Conservation (phyloP, 164 flowering plant species). For the Vitis rotundifolia region DNA sequence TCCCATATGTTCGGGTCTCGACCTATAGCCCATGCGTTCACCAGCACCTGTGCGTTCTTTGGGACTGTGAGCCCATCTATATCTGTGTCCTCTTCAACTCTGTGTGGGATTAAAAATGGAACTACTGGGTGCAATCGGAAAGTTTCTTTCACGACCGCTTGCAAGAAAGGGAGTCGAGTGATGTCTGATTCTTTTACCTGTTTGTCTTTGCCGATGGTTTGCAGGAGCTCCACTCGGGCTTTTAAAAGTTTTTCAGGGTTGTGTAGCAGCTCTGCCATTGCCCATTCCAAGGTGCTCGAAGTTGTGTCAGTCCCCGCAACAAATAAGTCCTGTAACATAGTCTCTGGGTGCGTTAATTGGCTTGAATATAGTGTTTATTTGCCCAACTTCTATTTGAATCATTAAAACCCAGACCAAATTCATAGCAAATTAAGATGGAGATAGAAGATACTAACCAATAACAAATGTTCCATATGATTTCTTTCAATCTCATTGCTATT, state of each 20-base stretch:
- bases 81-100: slow-evolving; percentile 3
- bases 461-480: slow-evolving; percentile 10
- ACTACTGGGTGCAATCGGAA: slow-evolving; percentile 28
- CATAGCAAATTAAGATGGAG: neutral
- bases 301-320: slow-evolving; percentile 33
- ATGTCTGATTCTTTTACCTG: slow-evolving; percentile 26
- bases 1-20: slow-evolving; percentile 30
- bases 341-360: no score
- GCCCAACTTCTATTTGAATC: neutral
- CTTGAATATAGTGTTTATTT: no score
- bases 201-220: slow-evolving; percentile 24
- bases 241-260: slow-evolving; percentile 16
- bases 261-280: slow-evolving; percentile 29
- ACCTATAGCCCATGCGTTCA: slow-evolving; percentile 31
- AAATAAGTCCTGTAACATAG: slow-evolving; percentile 21
- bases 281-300: slow-evolving; percentile 35
- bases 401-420: neutral
- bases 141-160: slow-evolving; percentile 33
- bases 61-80: slow-evolving; percentile 27
- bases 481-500: slow-evolving; percentile 12
- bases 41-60: slow-evolving; percentile 23
- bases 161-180: slow-evolving; percentile 27
- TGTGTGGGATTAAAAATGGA: slow-evolving; percentile 26
- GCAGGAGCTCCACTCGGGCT: slow-evolving; percentile 24
- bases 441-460: slow-evolving; percentile 17